Evolutionary conservation across 495 filamentous ascomycete genomes (phyloP).

Genomic region (Penicillium parvum): DNA sequence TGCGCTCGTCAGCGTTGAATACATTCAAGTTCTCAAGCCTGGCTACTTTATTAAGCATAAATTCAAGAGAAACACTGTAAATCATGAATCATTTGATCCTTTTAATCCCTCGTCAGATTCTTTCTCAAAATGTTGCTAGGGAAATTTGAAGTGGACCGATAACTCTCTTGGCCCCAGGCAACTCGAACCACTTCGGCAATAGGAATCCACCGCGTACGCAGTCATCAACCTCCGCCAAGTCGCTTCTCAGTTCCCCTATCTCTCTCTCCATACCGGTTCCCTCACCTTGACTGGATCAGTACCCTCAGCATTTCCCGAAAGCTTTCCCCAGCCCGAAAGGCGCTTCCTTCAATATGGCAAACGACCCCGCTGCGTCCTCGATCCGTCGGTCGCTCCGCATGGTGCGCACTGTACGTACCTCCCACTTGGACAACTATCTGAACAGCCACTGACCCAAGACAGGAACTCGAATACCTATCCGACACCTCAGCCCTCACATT

Average conservation of each 20-base stretch:
- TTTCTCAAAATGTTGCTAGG: too few species aligned
- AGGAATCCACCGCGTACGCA: too few species aligned
- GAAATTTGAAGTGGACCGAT: too few species aligned
- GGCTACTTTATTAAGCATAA: too few species aligned
- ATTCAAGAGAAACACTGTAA: too few species aligned
- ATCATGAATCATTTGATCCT: too few species aligned
- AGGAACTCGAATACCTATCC: constrained; percentile 91
- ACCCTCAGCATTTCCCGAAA: background rate
- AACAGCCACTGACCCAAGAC: constrained; percentile 7
- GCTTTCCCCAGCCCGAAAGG: background rate
- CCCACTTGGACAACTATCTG: constrained; percentile 5
- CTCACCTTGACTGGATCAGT: background rate
- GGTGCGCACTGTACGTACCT: constrained; percentile 68
- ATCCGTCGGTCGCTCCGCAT: constrained; percentile 79
- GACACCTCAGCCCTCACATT: constrained; percentile 72
- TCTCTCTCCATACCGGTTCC: constrained; percentile 2
- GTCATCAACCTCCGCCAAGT: background rate
- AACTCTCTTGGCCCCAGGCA: background rate
- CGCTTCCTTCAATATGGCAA: constrained; percentile 31
- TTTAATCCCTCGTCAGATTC: too few species aligned
- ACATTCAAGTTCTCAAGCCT: too few species aligned
- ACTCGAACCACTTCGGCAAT: background rate
- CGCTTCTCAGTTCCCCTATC: background rate
- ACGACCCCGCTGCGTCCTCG: constrained; percentile 44
- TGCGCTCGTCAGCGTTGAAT: too few species aligned